Base-by-base conservation (phyloP, 495 filamentous ascomycete genomes). In the Pyrenopolyporus hunteri region DNA sequence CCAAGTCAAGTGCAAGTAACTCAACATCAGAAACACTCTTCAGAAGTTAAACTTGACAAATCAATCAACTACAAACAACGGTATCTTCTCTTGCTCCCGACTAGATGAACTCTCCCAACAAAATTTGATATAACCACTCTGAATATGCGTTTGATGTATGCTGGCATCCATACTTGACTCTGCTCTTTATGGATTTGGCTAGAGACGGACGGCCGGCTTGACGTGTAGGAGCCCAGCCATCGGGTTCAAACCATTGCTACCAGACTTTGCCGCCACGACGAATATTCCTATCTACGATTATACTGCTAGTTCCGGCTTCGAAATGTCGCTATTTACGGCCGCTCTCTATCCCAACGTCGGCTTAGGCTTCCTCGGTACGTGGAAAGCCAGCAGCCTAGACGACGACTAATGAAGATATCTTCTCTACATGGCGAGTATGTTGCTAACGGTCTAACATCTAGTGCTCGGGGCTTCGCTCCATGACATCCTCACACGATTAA, bases 401-500 rank as follows among this genome's bases (percentile, higher is more conserved):
- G 1, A 3, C 6, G 3, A 17, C 4, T 26, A 13, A 37, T n/a
- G 10, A 35, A 43, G 11, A n/a, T n/a, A n/a, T n/a, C n/a, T n/a
- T n/a, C 4, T 22, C 14, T 26, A 2, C 36, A 1, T 40, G 26
- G 9, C 26, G 19, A 37, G 8, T 3, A 29, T 29, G 31, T 35
- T 36, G 9, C 64, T 63, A 19, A 66, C 22, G 3, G 39, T 51
- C 45, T n/a, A 1, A 7, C 35, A 23, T 40, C 8, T 36, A 95
- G 93, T 86, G 17, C 85, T 98, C 37, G 94, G 94, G 49, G 87
- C 89, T 56, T 96, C 94, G 1, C 80, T 98, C 32, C 92, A 97
- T 73, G 91, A 96, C 67, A 82, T 95, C 54, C 76, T 98, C 25
- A 89, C 86, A 25, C 85, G 89, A 31, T 78, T 98, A 45, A 97